These are phyloP conservation scores for Falciphora oryzae DNA, from an alignment of 2,329 filamentous ascomycete genomes.

Conservation along the genomic window DNA sequence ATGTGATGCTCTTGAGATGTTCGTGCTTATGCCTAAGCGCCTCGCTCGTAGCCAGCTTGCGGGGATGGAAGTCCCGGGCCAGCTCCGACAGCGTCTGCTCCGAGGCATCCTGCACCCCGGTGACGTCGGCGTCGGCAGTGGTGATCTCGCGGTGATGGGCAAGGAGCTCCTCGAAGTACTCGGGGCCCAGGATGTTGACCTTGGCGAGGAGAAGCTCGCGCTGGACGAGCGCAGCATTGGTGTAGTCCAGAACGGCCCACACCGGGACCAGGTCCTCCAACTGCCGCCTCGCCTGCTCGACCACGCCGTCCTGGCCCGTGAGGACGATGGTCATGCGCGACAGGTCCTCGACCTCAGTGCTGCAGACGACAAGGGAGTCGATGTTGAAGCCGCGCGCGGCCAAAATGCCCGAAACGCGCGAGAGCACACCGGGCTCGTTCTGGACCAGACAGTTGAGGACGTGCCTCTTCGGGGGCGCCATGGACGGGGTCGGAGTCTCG, in stretches of 20 bases:
- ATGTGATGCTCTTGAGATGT: conserved; percentile 93
- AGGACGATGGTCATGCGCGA: conserved; percentile 99
- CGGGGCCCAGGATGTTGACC: conserved; percentile 91
- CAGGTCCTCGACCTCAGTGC: conserved; percentile 92
- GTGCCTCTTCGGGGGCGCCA: conserved; percentile 83
- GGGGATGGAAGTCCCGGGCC: conserved; percentile 78
- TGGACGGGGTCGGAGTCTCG: conserved; percentile 84
- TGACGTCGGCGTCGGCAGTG: conserved; percentile 38
- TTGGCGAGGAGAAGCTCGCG: conserved; percentile 93
- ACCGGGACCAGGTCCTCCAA: conserved; percentile 94
- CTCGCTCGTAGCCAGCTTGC: conserved; percentile 77
- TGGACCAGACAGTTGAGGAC: conserved; percentile 98
- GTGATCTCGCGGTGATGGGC: conserved; percentile 91
- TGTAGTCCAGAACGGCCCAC: conserved; percentile 98
- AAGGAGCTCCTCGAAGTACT: conserved; percentile 96
- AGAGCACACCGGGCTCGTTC: conserved; percentile 96
- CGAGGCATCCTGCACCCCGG: conserved; percentile 33
- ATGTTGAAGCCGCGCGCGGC: conserved; percentile 98
- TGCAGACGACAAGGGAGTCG: conserved; percentile 95
- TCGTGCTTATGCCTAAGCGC: conserved; percentile 95
- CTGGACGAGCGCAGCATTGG: conserved; percentile 85
- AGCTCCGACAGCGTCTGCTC: conserved; percentile 39
- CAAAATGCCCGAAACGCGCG: conserved; percentile 91
- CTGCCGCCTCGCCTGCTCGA: conserved; percentile 94
- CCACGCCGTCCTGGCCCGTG: conserved; percentile 90